Evolutionary conservation across 2,329 filamentous ascomycete genomes (phyloP).

Genomic region (Claviceps pazoutovae): DNA sequence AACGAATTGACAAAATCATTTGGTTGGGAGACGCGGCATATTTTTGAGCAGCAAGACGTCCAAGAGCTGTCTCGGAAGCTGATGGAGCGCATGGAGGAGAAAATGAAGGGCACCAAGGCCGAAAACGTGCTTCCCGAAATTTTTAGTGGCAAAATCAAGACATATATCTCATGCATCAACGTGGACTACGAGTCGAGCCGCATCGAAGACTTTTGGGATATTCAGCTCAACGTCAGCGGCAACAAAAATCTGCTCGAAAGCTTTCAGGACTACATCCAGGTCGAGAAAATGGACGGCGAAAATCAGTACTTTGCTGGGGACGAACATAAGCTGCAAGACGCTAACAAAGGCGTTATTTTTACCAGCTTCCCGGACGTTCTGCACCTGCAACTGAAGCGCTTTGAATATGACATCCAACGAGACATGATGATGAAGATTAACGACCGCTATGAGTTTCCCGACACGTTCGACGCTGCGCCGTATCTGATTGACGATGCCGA

Average conservation of each 20-base stretch:
- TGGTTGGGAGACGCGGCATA: conserved; percentile 94
- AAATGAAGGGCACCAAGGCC: conserved; percentile 91
- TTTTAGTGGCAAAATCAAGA: conserved; percentile 97
- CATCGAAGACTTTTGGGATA: conserved; percentile 96
- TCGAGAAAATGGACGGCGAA: conserved; percentile 92
- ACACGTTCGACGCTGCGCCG: conserved; percentile 68
- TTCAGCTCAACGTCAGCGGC: conserved; percentile 89
- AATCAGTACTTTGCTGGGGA: conserved; percentile 95
- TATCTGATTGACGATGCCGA: conserved; percentile 81
- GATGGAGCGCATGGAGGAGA: conserved; percentile 93
- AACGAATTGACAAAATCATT: conserved; percentile 93
- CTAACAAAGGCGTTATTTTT: conserved; percentile 96
- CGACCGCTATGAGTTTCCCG: conserved; percentile 80
- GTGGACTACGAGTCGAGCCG: conserved; percentile 94
- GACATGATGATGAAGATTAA: conserved; percentile 99
- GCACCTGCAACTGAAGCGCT: conserved; percentile 90
- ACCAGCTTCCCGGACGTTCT: conserved; percentile 87
- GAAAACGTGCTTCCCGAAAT: conserved; percentile 80
- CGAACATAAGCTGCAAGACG: conserved; percentile 84
- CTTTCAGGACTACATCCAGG: conserved; percentile 90
- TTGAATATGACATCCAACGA: conserved; percentile 91
- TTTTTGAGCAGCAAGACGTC: conserved; percentile 97
- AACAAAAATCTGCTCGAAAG: conserved; percentile 89
- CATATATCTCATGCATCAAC: conserved; percentile 96
- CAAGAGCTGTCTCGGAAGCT: conserved; percentile 92